Evolutionary conservation across 2,329 filamentous ascomycete genomes (phyloP).

Genomic region (Paradendryphiella salina): DNA sequence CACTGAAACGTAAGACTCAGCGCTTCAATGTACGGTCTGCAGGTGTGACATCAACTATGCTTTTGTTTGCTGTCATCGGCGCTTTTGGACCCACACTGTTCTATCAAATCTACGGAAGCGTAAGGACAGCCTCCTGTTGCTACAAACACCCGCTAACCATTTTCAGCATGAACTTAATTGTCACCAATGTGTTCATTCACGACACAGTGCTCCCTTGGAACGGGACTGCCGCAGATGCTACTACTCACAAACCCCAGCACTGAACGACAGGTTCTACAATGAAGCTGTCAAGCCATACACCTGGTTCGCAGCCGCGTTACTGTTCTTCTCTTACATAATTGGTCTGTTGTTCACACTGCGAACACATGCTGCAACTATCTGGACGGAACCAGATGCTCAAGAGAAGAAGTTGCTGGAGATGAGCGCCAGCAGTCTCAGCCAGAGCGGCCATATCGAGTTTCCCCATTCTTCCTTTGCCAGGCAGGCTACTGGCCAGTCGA

Average conservation of each 20-base stretch:
- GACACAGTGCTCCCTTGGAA: constrained; percentile 53
- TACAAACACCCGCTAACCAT: constrained; percentile 40
- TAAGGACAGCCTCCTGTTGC: constrained; percentile 34
- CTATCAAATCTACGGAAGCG: constrained; percentile 96
- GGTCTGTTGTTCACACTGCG: constrained; percentile 93
- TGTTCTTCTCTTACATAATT: constrained; percentile 92
- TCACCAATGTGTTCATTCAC: constrained; percentile 59
- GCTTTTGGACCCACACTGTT: constrained; percentile 95
- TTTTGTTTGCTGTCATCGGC: constrained; percentile 92
- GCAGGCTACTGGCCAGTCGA: constrained; percentile 35
- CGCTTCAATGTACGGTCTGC: constrained; percentile 96
- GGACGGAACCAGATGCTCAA: constrained; percentile 69
- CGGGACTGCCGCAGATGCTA: constrained; percentile 90
- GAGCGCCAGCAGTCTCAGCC: constrained; percentile 40
- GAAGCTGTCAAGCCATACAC: constrained; percentile 92
- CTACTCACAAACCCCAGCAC: constrained; percentile 82
- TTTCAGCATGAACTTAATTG: constrained; percentile 85
- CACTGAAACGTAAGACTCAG: constrained; percentile 96
- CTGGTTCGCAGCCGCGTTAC: constrained; percentile 78
- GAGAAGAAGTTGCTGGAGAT: constrained; percentile 54
- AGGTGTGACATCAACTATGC: constrained; percentile 95
- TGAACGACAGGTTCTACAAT: constrained; percentile 85
- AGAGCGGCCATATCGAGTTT: constrained; percentile 36
- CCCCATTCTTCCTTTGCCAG: constrained; percentile 37
- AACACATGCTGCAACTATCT: constrained; percentile 95